Evolutionary conservation across 2,329 filamentous ascomycete species (phyloP).

Genomic region (Penicillium sp.): DNA sequence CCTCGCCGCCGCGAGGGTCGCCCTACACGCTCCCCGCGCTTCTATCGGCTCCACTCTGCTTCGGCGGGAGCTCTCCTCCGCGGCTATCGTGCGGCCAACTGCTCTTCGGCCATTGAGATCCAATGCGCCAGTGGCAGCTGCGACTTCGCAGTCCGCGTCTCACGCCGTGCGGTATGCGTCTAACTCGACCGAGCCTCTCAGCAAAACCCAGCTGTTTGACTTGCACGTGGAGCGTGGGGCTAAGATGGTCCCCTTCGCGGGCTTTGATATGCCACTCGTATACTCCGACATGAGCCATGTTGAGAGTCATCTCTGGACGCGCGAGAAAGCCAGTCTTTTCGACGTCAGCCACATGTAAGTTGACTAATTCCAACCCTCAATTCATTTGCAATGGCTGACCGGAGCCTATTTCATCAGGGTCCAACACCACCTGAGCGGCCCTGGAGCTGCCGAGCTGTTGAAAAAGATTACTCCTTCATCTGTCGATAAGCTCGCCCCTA

Average conservation of each 20-base stretch:
- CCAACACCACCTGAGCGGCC: constrained; percentile 81
- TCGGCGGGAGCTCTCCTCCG: constrained; percentile 31
- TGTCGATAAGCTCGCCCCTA: constrained; percentile 62
- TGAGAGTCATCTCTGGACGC: constrained; percentile 87
- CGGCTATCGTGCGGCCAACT: constrained; percentile 28
- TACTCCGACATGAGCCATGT: constrained; percentile 76
- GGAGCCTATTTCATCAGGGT: constrained; percentile 48
- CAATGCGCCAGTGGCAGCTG: constrained; percentile 13
- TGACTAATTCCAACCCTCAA: not conserved
- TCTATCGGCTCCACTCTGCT: constrained; percentile 34
- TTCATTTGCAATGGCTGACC: constrained; percentile 13
- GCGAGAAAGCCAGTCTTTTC: constrained; percentile 84
- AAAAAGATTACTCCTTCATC: constrained; percentile 80
- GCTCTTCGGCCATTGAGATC: constrained; percentile 12
- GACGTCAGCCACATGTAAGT: constrained; percentile 93
- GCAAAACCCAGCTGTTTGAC: constrained; percentile 72
- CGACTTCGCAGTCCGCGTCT: constrained; percentile 13
- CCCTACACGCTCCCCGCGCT: constrained; percentile 27
- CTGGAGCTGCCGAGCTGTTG: constrained; percentile 77
- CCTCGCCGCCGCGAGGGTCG: constrained; percentile 30
- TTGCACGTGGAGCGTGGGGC: constrained; percentile 75
- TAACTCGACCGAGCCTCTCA: constrained; percentile 29
- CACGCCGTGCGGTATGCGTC: constrained; percentile 36
- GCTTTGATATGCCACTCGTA: constrained; percentile 89
- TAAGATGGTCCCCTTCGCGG: constrained; percentile 97